These are phyloP conservation scores for Suillus hirtellus DNA, from an alignment of 768 basidiomycete species.

Conservation along the genomic window DNA sequence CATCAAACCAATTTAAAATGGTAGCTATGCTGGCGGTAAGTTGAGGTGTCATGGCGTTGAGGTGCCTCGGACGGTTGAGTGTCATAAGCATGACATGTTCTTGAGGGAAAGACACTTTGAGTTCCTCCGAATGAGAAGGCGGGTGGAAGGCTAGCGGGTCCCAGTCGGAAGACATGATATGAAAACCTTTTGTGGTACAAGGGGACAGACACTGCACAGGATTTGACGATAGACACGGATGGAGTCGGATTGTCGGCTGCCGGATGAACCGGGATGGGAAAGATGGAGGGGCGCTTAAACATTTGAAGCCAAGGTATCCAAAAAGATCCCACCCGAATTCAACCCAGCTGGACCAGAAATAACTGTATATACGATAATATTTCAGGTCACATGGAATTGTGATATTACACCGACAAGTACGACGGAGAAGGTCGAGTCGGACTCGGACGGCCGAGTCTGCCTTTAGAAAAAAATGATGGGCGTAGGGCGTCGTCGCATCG, in stretches of 20 bases:
- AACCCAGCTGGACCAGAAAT: not conserved
- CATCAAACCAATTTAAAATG: conserved; percentile 72
- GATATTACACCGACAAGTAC: not conserved
- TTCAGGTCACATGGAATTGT: conserved; percentile 4
- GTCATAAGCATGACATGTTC: conserved; percentile 56
- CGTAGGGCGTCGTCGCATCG: not conserved
- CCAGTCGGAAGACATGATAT: conserved; percentile 8
- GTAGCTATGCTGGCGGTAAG: conserved; percentile 54
- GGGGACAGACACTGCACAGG: not conserved
- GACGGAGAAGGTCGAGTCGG: not conserved
- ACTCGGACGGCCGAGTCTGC: conserved; percentile 19
- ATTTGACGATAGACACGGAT: not conserved
- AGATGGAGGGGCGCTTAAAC: not conserved
- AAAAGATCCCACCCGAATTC: not conserved
- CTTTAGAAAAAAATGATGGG: not conserved
- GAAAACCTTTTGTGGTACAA: not conserved
- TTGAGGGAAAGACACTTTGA: conserved; percentile 43
- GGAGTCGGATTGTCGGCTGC: not conserved
- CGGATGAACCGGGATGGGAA: not conserved
- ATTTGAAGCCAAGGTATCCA: not conserved
- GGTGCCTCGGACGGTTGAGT: conserved; percentile 65
- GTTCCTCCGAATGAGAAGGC: conserved; percentile 36
- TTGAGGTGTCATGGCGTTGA: conserved; percentile 72
- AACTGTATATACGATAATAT: not conserved
- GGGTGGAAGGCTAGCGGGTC: conserved; percentile 5